Base-by-base conservation (phyloP, 164 flowering plant species). In the Vitis cinerea region DNA sequence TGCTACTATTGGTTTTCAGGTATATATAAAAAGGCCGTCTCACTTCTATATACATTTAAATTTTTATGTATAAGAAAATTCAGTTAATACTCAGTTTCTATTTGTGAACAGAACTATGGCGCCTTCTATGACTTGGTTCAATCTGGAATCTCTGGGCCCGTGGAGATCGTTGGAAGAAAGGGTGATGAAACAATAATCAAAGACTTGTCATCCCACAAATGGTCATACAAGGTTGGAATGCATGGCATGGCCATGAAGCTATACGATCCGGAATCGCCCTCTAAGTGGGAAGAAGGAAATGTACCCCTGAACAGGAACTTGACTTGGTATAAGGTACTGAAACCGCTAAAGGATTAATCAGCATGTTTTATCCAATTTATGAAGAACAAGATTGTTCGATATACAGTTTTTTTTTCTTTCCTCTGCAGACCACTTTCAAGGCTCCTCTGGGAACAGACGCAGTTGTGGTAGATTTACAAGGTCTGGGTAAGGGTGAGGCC, bases 251-350 rank as follows among this genome's bases (percentile, higher is more conserved):
- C 72, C 0, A 63, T 70, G 16, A 31, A 77, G 50, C 23, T 83
- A 0, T 84, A 55, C 51, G 58, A 59, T 10, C 31, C 27, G 1
- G 50, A 73, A 7, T 55, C 81, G 11, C 55, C 19, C 1, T 1
- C 56, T 0, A 54, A 57, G 30, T 88, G 92, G 94, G 3, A 16
- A 1, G 23, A 76, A 0, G 19, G 78, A 0, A 12, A 73, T 4
- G 68, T 86, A 7, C 90, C 88, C 0, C 44, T 23, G 0, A 73
- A 81, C n/a, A 80, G 69, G 16, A 64, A 12, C 50, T 48, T 90
- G 78, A 83, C 86, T 48, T 92, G 93, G 94, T 90, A 92, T 78
- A 90, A 88, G 93, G 92, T 87, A 72, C 44, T 37, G 44, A 37
- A 37, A 37, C 27, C 27, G 27, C 27, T 23, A 23, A 23, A 23